Evolutionary conservation across 2,329 filamentous ascomycete species (phyloP).

Genomic region (Aspergillus niger): DNA sequence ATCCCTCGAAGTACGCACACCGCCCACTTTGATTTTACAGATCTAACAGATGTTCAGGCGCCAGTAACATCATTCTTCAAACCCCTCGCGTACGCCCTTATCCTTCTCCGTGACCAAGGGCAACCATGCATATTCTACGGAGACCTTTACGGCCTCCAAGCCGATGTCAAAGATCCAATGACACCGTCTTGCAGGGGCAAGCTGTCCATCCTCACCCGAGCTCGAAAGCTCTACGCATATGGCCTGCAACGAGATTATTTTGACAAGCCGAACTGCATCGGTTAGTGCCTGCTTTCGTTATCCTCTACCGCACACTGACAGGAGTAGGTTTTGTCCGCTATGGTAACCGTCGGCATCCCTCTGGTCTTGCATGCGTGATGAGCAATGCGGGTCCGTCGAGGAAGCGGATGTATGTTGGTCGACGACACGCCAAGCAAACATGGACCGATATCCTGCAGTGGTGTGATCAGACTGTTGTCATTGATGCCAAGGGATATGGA

Average conservation of each 20-base stretch:
- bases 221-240: conserved; percentile 67
- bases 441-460: conserved; percentile 66
- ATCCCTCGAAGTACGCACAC: conserved; percentile 53
- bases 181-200: conserved; percentile 56
- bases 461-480: conserved; percentile 57
- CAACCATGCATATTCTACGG: conserved; percentile 71
- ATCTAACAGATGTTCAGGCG: conserved; percentile 39
- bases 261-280: conserved; percentile 61
- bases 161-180: conserved; percentile 50
- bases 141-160: conserved; percentile 65
- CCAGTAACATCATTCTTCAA: conserved; percentile 69
- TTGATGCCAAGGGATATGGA: conserved; percentile 62
- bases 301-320: neutral
- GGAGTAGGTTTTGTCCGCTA: conserved; percentile 49
- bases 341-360: conserved; percentile 53
- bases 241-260: conserved; percentile 67
- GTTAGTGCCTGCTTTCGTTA: conserved; percentile 29
- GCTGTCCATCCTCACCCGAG: conserved; percentile 62
- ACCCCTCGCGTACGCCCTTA: conserved; percentile 69
- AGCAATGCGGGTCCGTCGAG: conserved; percentile 52
- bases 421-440: conserved; percentile 58
- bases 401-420: conserved; percentile 65
- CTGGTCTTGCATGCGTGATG: conserved; percentile 60
- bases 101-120: conserved; percentile 65
- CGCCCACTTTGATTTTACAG: neutral